phyloP scores from a whole-genome alignment of 352 stramenopile genomes.

The Phytophthora sansomeana region DNA sequence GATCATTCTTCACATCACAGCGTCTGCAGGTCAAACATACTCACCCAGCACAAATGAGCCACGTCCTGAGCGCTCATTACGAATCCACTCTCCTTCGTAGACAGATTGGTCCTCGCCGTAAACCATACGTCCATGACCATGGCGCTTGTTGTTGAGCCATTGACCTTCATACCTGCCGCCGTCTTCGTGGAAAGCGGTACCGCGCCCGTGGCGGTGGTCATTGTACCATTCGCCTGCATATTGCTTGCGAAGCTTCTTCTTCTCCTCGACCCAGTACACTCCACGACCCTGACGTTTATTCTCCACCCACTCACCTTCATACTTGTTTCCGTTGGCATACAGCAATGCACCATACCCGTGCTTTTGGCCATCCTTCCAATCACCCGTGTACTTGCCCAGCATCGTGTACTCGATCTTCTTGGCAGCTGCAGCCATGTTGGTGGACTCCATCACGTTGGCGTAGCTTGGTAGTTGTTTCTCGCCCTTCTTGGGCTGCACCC shows the following conservation, averaged over 20 bases:
- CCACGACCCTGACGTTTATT: conserved; percentile 84
- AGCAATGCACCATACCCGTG: conserved; percentile 92
- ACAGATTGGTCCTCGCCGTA: conserved; percentile 79
- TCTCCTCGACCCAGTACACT: conserved; percentile 84
- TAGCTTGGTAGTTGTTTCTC: conserved; percentile 41
- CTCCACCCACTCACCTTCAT: conserved; percentile 87
- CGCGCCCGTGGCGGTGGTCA: conserved; percentile 78
- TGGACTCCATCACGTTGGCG: conserved; percentile 44
- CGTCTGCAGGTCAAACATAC: conserved; percentile 6
- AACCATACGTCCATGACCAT: conserved; percentile 79
- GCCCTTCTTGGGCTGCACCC: conserved; percentile 62
- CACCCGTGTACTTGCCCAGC: conserved; percentile 91
- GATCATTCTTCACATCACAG: background rate
- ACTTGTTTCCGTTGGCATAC: conserved; percentile 92
- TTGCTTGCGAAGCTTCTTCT: conserved; percentile 79
- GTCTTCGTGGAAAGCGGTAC: conserved; percentile 86
- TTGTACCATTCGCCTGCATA: conserved; percentile 84
- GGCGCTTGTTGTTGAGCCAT: conserved; percentile 78
- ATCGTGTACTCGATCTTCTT: conserved; percentile 69
- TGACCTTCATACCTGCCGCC: conserved; percentile 84
- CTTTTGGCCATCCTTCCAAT: conserved; percentile 94
- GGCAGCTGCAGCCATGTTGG: conserved; percentile 45
- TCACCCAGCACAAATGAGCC: conserved; percentile 71
- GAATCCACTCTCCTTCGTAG: conserved; percentile 88
- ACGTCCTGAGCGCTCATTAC: conserved; percentile 77